A percentile compares a stretch with the other conserved stretches of the same genome.
Conservation (phyloP, 345 rosid genomes). For the Populus pruinosa region DNA sequence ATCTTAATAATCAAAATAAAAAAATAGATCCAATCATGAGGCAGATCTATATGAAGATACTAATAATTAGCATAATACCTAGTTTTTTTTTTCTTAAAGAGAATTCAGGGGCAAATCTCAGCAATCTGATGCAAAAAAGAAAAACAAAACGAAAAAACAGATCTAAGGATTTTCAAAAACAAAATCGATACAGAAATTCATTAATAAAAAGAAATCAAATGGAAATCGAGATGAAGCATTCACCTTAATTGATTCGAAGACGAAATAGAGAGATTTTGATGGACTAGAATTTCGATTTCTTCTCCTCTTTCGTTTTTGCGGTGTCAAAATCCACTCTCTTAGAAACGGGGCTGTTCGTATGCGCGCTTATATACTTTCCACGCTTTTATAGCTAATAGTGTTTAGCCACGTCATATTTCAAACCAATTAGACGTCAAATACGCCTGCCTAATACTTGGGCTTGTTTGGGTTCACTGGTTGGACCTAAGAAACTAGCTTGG, state of each 20-base stretch:
- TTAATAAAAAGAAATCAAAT: background rate
- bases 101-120: background rate
- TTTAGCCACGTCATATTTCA: slow-evolving; percentile 11
- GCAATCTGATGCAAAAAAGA: background rate
- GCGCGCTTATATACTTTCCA: background rate
- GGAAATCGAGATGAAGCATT: background rate
- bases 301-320: background rate
- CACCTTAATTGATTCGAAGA: background rate
- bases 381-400: background rate
- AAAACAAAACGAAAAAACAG: background rate
- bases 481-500: background rate
- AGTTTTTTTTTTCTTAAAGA: background rate
- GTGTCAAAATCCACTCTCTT: background rate
- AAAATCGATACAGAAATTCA: too few relatives aligned
- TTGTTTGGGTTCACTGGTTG: background rate
- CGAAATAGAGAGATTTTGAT: background rate
- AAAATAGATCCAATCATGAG: background rate
- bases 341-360: background rate
- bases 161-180: too few relatives aligned
- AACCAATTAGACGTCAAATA: background rate
- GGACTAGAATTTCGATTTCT: background rate
- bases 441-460: background rate
- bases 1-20: background rate
- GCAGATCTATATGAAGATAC: background rate
- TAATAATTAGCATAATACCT: background rate